Conservation (phyloP, 2,329 filamentous ascomycete species). For the Fusarium oxysporum region DNA sequence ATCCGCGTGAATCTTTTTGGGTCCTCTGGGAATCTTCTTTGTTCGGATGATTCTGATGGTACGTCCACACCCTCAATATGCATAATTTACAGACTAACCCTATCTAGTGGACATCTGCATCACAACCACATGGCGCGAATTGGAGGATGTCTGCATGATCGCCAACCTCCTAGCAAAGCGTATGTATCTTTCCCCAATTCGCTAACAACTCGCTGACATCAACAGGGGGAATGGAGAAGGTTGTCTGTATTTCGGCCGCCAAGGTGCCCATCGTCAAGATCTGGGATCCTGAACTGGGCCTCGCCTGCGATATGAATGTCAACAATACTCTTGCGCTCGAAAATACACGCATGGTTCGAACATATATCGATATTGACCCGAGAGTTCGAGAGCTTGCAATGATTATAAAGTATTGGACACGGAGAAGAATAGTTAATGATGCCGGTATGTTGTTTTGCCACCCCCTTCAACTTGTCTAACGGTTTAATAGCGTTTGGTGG, state of each 20-base stretch:
- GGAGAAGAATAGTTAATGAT: slow-evolving; percentile 91
- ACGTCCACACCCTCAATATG: slow-evolving; percentile 51
- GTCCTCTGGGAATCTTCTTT: slow-evolving; percentile 95
- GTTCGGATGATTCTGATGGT: slow-evolving; percentile 97
- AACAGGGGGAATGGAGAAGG: slow-evolving; percentile 93
- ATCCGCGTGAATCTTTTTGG: slow-evolving; percentile 95
- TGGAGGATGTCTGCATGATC: slow-evolving; percentile 91
- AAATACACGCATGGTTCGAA: slow-evolving; percentile 98
- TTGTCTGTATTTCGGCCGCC: slow-evolving; percentile 92
- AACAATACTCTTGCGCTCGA: slow-evolving; percentile 96
- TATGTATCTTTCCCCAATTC: slow-evolving; percentile 61
- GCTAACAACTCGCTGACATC: slow-evolving; percentile 48
- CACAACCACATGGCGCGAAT: slow-evolving; percentile 86
- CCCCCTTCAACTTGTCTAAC: slow-evolving; percentile 33
- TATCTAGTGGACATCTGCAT: slow-evolving; percentile 93
- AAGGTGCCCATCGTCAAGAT: slow-evolving; percentile 99
- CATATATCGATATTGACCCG: slow-evolving; percentile 93
- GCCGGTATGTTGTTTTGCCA: slow-evolving; percentile 75
- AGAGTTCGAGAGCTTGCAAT: slow-evolving; percentile 93
- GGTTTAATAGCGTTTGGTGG: slow-evolving; percentile 79
- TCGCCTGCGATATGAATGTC: slow-evolving; percentile 98
- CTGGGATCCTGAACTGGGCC: slow-evolving; percentile 91
- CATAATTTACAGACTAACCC: slow-evolving; percentile 21
- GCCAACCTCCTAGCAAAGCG: slow-evolving; percentile 86
- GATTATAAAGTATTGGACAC: slow-evolving; percentile 98